Base-by-base conservation (phyloP, 192 early-diverging fungal species). In the Allomyces arbusculus region DNA sequence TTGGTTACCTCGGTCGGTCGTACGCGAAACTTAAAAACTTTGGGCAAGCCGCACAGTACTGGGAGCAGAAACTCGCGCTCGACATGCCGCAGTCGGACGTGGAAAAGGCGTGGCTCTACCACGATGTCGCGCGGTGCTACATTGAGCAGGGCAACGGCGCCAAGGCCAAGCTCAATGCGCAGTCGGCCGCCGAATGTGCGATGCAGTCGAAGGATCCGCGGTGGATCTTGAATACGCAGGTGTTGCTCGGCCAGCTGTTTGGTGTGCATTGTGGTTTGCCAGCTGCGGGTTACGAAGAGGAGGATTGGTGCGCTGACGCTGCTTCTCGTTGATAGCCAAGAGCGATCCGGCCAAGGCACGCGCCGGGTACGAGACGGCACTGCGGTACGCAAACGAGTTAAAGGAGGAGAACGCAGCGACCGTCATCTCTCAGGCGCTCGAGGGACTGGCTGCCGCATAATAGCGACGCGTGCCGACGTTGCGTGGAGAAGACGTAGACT, bases 111-210 rank as follows among this genome's bases (percentile, higher is more conserved):
- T 63, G 62, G 62, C 62, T 63, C 24, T 33, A 26, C 10, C 62
- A 63, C 14, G 62, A 63, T 22, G 16, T 63, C 19, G 62, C 62
- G 62, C 62, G 62, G 62, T 63, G 62, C 62, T 63, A 23, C 8
- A 26, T 63, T 22, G 62, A 63, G 22, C 24, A 16, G 62, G 62
- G 62, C 16, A n/a, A 58, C 16, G 50, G 3, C 16, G 50, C 12
- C 20, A 14, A n/a, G 16, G 50, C 50, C 16, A 14, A n/a, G 12
- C 16, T 20, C 16, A 58, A 20, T 3, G 50, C 50, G 12, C 16
- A 58, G 12, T n/a, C 12, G 16, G 50, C 50, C 12, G 12, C 16
- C 50, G 4, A 58, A 16, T 14, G 3, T 10, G 50, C 50, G 20
- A n/a, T 20, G 16, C 12, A 58, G 16, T 20, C 16, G 16, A 58